Evolutionary conservation across 768 basidiomycete genomes (phyloP).

Genomic region (Rhizopogon vesiculosus): DNA sequence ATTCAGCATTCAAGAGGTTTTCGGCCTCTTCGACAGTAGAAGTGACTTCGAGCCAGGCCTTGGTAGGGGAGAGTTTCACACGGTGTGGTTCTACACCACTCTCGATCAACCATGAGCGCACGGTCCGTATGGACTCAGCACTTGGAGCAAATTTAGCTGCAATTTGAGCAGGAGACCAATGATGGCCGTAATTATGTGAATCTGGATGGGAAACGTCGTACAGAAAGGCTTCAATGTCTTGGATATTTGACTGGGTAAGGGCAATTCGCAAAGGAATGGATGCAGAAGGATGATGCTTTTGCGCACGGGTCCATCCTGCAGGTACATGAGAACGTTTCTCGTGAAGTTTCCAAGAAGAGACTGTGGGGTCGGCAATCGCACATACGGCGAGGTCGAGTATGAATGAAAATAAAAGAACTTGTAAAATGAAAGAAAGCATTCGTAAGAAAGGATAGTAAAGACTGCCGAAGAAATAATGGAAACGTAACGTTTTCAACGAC

Average conservation of each 20-base stretch:
- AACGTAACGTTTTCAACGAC: too few relatives aligned
- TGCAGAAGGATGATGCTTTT: conserved; percentile 25
- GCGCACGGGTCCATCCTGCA: conserved; percentile 30
- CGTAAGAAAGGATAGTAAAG: neutral
- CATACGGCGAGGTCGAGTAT: neutral
- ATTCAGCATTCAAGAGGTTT: conserved; percentile 35
- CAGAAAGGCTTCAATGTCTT: conserved; percentile 36
- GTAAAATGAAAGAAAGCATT: conserved; percentile 1
- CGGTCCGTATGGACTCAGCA: conserved; percentile 29
- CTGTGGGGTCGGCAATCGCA: conserved; percentile 9
- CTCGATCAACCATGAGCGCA: conserved; percentile 36
- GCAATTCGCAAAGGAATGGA: conserved; percentile 42
- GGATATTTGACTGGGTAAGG: conserved; percentile 37
- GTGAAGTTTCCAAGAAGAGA: conserved; percentile 38
- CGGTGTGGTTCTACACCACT: conserved; percentile 29
- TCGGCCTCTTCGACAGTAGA: conserved; percentile 41
- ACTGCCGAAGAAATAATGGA: too few relatives aligned
- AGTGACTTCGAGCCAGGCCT: conserved; percentile 37
- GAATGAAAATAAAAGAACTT: neutral
- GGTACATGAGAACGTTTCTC: conserved; percentile 37
- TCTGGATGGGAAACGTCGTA: conserved; percentile 39
- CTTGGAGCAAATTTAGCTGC: conserved; percentile 40
- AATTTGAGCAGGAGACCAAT: conserved; percentile 37
- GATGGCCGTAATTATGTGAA: conserved; percentile 41
- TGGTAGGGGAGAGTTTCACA: conserved; percentile 26